phyloP scores from a whole-genome alignment of 352 stramenopile species.

The Globisporangium yorkense region DNA sequence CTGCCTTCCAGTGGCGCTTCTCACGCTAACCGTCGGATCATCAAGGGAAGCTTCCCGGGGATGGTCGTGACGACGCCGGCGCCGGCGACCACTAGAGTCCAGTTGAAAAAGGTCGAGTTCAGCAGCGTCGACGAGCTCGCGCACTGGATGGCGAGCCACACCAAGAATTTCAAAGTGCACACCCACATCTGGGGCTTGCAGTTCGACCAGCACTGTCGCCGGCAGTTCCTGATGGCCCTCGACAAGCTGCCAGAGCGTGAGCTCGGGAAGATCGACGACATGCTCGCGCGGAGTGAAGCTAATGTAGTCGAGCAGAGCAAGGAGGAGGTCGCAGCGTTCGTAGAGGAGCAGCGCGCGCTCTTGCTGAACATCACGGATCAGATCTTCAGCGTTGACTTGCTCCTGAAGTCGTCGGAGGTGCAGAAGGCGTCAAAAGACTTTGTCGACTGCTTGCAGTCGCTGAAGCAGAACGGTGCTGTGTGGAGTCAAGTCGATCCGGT shows the following conservation, averaged over 20 bases:
- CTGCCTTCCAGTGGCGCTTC: neutral
- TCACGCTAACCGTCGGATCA: slow-evolving; percentile 6
- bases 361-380: slow-evolving; percentile 16
- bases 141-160: slow-evolving; percentile 16
- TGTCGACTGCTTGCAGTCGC: slow-evolving; percentile 4
- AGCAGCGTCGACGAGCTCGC: slow-evolving; percentile 16
- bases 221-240: slow-evolving; percentile 16
- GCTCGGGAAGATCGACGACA: slow-evolving; percentile 17
- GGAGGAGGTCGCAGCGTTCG: slow-evolving; percentile 15
- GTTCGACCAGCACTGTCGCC: neutral
- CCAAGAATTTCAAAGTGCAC: slow-evolving; percentile 15
- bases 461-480: slow-evolving; percentile 10
- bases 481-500: slow-evolving; percentile 1
- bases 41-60: slow-evolving; percentile 37
- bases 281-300: slow-evolving; percentile 18
- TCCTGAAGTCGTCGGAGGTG: slow-evolving; percentile 11
- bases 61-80: slow-evolving; percentile 21
- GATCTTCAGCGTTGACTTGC: slow-evolving; percentile 32
- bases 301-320: slow-evolving; percentile 13
- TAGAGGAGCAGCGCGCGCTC: slow-evolving; percentile 19
- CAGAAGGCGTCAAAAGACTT: neutral
- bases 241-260: slow-evolving; percentile 17
- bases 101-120: slow-evolving; percentile 7
- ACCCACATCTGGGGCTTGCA: slow-evolving; percentile 3
- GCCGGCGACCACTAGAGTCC: slow-evolving; percentile 20